Evolutionary conservation across 140 eudicot genomes (phyloP).

Genomic region (Flaveria floridana): DNA sequence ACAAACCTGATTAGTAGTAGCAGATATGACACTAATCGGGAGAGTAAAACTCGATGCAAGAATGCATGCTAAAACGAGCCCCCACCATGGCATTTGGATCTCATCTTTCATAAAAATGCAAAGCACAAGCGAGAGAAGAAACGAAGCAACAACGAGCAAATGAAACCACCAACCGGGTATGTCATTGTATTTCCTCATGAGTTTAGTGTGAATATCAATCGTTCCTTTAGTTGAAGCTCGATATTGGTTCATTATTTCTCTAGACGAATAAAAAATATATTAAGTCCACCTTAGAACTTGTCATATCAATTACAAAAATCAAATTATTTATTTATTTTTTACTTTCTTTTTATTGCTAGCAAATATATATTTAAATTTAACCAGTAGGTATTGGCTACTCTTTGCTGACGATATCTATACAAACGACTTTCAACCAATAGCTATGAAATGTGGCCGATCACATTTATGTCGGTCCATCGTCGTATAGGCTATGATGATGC

Average conservation of each 20-base stretch:
- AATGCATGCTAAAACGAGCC: constrained; percentile 43
- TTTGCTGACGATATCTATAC: no score
- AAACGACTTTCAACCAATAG: no score
- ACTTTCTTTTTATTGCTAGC: no score
- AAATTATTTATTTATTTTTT: no score
- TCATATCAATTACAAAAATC: not conserved
- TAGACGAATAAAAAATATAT: not conserved
- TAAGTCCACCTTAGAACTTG: not conserved
- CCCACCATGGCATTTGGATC: constrained; percentile 79
- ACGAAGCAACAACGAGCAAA: constrained; percentile 34
- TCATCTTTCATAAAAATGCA: constrained; percentile 53
- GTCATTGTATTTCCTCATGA: constrained; percentile 60
- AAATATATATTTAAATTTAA: no score
- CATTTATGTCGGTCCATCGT: no score
- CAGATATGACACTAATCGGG: constrained; percentile 71
- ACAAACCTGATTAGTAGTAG: constrained; percentile 63
- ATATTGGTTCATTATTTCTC: constrained; percentile 50
- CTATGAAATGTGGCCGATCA: no score
- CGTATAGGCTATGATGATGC: no score
- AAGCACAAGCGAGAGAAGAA: constrained; percentile 45
- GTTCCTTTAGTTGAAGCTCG: constrained; percentile 43
- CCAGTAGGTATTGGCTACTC: no score
- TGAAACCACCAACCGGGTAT: constrained; percentile 77
- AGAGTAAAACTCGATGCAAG: constrained; percentile 61
- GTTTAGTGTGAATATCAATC: constrained; percentile 58